A percentile compares a stretch with the other conserved stretches of the same genome.
Evolutionary conservation across 2,329 filamentous ascomycete genomes (phyloP).

Genomic region (Fusarium nanum): DNA sequence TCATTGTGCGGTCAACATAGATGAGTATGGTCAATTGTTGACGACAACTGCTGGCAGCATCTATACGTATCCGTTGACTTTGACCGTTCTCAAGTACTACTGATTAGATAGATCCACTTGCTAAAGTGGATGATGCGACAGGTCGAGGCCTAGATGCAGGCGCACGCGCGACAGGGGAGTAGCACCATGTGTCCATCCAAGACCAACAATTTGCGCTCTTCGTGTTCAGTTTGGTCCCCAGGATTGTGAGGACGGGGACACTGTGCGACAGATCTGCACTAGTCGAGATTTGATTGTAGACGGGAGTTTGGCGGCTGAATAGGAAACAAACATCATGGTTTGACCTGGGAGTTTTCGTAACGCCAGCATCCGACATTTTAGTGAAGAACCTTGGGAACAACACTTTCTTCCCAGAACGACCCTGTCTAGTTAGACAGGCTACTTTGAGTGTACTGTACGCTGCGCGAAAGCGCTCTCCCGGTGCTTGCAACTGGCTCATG

Average conservation of each 20-base stretch:
- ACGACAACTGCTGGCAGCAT: not conserved
- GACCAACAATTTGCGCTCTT: constrained; percentile 35
- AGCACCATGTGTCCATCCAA: constrained; percentile 40
- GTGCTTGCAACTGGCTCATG: constrained; percentile 28
- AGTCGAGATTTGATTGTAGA: constrained; percentile 47
- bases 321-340: constrained; percentile 8
- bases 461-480: not conserved
- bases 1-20: not conserved
- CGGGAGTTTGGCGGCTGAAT: constrained; percentile 35
- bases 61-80: constrained; percentile 2
- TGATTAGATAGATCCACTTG: constrained; percentile 32
- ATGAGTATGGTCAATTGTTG: not conserved
- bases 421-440: not conserved
- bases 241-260: constrained; percentile 29
- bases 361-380: constrained; percentile 20
- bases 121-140: constrained; percentile 45
- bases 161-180: constrained; percentile 41
- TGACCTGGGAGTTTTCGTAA: constrained; percentile 8
- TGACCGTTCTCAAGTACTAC: constrained; percentile 22
- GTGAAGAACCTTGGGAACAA: not conserved
- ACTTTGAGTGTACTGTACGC: constrained; percentile 3
- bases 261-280: constrained; percentile 48
- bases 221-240: constrained; percentile 45
- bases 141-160: constrained; percentile 42
- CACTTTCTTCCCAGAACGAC: not conserved